Percentiles rank a stretch among this genome's conserved stretches.
These are phyloP conservation scores for Grifola frondosa DNA, from an alignment of 1,284 basidiomycete species.

Conservation along the genomic window DNA sequence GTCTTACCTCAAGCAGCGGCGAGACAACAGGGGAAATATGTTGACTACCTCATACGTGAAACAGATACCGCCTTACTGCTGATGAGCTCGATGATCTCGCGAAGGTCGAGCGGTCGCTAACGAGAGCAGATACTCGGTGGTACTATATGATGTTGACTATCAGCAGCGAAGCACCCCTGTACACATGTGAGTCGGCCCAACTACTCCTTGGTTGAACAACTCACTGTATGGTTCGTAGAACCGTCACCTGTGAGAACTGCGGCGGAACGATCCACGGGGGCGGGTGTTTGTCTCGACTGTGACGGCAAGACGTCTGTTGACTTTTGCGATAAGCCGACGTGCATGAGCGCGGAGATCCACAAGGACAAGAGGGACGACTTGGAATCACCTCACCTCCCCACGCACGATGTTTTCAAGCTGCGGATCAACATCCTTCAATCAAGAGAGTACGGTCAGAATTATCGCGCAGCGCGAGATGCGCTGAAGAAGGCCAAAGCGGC, in stretches of 20 bases:
- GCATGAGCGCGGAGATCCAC: slow-evolving; percentile 1
- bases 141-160: slow-evolving; percentile 2
- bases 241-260: no score
- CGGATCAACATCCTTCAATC: slow-evolving; percentile 12
- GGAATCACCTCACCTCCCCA: not conserved
- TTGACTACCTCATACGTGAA: slow-evolving; percentile 3
- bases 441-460: slow-evolving; percentile 15
- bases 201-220: no score
- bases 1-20: slow-evolving; percentile 3
- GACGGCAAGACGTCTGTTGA: not conserved
- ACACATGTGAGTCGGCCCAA: slow-evolving; percentile 7
- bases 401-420: slow-evolving; percentile 12
- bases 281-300: slow-evolving; percentile 12
- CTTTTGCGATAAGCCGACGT: slow-evolving; percentile 10
- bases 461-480: slow-evolving; percentile 17
- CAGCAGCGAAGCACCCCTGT: slow-evolving; percentile 1
- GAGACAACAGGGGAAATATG: slow-evolving; percentile 1
- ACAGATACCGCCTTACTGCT: not conserved
- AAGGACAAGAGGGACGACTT: slow-evolving; percentile 4
- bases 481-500: no score
- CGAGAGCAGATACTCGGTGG: slow-evolving; percentile 3
- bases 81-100: not conserved
- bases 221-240: no score
- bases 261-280: no score
- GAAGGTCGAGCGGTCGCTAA: not conserved